Percentiles rank a stretch among this genome's conserved stretches.
These are phyloP conservation scores for Cladobotryum mycophilum DNA, from an alignment of 2,329 filamentous ascomycete genomes.

Conservation along the genomic window DNA sequence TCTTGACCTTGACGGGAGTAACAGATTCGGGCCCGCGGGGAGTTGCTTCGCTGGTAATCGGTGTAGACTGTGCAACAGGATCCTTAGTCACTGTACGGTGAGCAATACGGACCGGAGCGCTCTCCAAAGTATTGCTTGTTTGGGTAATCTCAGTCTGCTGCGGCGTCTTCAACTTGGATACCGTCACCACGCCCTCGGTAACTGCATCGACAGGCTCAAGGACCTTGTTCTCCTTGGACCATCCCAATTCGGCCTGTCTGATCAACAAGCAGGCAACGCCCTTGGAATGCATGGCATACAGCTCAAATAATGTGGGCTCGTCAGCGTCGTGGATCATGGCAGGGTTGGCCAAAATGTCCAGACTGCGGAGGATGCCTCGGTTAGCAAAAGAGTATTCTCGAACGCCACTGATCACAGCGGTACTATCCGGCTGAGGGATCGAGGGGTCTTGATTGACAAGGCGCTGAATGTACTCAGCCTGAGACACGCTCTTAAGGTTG, in stretches of 20 bases:
- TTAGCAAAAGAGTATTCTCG: slow-evolving; percentile 89
- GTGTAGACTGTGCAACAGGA: slow-evolving; percentile 18
- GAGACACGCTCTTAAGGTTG: slow-evolving; percentile 72
- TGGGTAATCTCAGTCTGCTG: slow-evolving; percentile 33
- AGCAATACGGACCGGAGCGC: slow-evolving; percentile 28
- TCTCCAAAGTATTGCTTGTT: slow-evolving; percentile 29
- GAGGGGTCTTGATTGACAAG: slow-evolving; percentile 65
- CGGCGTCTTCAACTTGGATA: slow-evolving; percentile 60
- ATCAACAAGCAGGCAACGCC: slow-evolving; percentile 87
- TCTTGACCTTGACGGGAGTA: slow-evolving; percentile 34
- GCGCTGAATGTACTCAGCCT: slow-evolving; percentile 80
- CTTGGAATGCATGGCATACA: slow-evolving; percentile 96
- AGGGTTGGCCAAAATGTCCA: slow-evolving; percentile 77
- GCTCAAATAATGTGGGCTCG: slow-evolving; percentile 77
- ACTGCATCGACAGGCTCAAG: slow-evolving; percentile 71
- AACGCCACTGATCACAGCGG: slow-evolving; percentile 94
- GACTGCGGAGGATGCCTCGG: slow-evolving; percentile 78
- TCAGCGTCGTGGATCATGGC: slow-evolving; percentile 57
- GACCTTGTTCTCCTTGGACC: slow-evolving; percentile 86
- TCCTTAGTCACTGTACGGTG: slow-evolving; percentile 34
- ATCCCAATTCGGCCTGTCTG: slow-evolving; percentile 84
- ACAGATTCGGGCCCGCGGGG: slow-evolving; percentile 27
- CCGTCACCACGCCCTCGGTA: slow-evolving; percentile 64
- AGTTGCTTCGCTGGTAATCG: slow-evolving; percentile 17
- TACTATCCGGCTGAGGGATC: slow-evolving; percentile 83